Conservation (phyloP, 768 basidiomycete species). For the Boletus speciosus region DNA sequence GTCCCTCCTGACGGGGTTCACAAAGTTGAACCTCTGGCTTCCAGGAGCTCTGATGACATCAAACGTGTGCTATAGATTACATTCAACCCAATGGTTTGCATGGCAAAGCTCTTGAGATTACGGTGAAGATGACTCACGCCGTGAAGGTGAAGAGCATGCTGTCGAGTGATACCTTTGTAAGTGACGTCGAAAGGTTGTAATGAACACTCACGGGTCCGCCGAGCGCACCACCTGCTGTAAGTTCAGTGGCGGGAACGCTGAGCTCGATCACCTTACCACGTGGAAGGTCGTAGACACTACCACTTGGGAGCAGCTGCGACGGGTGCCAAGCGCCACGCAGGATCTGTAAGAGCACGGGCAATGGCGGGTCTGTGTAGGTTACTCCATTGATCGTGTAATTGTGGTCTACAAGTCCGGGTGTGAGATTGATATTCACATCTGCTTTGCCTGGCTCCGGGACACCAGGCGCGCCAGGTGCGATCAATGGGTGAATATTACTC, state of each 20-base stretch:
- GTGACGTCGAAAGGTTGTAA: background rate
- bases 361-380: slow-evolving; percentile 2
- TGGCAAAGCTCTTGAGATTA: background rate
- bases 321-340: slow-evolving; percentile 19
- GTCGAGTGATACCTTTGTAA: background rate
- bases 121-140: slow-evolving; percentile 8
- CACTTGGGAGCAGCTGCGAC: slow-evolving; percentile 11
- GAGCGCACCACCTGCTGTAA: slow-evolving; percentile 17
- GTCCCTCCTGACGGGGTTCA: slow-evolving; percentile 53
- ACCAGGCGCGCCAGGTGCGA: slow-evolving; percentile 23
- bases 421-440: slow-evolving; percentile 24
- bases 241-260: slow-evolving; percentile 15
- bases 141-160: slow-evolving; percentile 25
- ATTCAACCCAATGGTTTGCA: background rate
- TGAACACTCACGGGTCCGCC: slow-evolving; percentile 30
- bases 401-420: background rate
- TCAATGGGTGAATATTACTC: slow-evolving; percentile 16
- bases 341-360: slow-evolving; percentile 22
- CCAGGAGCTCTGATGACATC: slow-evolving; percentile 41
- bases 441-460: slow-evolving; percentile 19
- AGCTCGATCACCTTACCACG: slow-evolving; percentile 14
- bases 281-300: slow-evolving; percentile 16
- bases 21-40: slow-evolving; percentile 37
- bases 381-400: slow-evolving; percentile 10
- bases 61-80: slow-evolving; percentile 36